Evolutionary conservation across 2,329 filamentous ascomycete species (phyloP).

Genomic region (Monosporascus sp.): DNA sequence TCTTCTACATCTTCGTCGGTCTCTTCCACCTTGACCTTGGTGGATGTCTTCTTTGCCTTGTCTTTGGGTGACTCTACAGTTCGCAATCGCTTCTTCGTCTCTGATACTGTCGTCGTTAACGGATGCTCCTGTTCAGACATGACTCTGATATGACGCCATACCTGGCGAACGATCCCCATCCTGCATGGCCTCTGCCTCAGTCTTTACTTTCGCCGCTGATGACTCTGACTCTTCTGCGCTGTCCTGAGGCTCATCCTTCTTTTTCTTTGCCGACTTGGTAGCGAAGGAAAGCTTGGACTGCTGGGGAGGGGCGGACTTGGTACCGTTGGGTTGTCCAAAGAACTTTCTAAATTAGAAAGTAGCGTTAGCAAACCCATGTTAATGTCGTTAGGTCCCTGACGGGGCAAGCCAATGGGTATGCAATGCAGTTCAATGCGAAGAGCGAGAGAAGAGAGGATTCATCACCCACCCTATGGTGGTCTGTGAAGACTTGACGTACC

Average conservation of each 20-base stretch:
- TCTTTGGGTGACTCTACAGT: conserved; percentile 16
- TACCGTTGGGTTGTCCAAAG: conserved; percentile 63
- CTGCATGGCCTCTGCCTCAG: conserved; percentile 28
- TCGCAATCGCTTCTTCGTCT: conserved; percentile 41
- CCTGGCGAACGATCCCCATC: conserved; percentile 34
- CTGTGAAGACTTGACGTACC: conserved; percentile 30
- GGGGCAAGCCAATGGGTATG: neutral
- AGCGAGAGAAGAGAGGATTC: conserved; percentile 2
- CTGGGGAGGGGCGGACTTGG: conserved; percentile 55
- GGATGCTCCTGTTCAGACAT: neutral
- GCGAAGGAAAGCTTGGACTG: conserved; percentile 78
- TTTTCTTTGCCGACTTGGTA: conserved; percentile 42
- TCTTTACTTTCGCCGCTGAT: conserved; percentile 13
- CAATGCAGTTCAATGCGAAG: neutral
- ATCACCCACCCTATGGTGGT: conserved; percentile 27
- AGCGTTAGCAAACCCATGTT: conserved; percentile 6
- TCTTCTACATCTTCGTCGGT: conserved; percentile 40
- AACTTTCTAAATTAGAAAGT: conserved; percentile 61
- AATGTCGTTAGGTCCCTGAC: neutral
- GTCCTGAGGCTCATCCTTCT: conserved; percentile 26
- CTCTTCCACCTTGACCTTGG: conserved; percentile 26
- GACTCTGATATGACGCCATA: conserved; percentile 15
- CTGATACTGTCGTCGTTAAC: conserved; percentile 18
- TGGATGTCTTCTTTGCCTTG: conserved; percentile 15
- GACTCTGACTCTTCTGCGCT: conserved; percentile 9